phyloP scores from a whole-genome alignment of 768 basidiomycete species.

The Termitomyces heimii region DNA sequence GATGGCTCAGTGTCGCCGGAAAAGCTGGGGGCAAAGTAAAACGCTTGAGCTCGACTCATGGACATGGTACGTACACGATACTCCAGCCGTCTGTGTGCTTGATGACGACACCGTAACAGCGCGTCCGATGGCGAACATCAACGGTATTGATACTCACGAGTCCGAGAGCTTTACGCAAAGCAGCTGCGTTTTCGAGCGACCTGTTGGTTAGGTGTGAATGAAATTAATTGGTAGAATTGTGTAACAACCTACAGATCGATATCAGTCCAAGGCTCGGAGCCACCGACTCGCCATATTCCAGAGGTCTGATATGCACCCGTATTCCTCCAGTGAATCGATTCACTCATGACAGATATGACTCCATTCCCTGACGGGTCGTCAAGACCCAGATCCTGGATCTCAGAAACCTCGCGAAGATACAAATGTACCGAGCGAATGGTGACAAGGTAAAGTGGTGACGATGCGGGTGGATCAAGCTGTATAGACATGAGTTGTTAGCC shows the following conservation, averaged over 20 bases:
- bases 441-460: constrained; percentile 67
- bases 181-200: constrained; percentile 31
- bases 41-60: constrained; percentile 29
- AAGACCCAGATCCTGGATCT: constrained; percentile 70
- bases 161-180: constrained; percentile 48
- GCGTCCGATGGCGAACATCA: constrained; percentile 66
- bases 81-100: constrained; percentile 72
- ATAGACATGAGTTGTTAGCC: background rate
- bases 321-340: constrained; percentile 45
- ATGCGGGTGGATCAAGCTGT: constrained; percentile 60
- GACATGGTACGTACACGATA: constrained; percentile 49
- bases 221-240: background rate
- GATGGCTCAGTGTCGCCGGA: constrained; percentile 90
- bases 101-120: constrained; percentile 68
- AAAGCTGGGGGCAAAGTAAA: constrained; percentile 46
- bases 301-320: constrained; percentile 26
- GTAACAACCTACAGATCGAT: constrained; percentile 25
- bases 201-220: constrained; percentile 23
- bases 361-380: constrained; percentile 39
- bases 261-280: constrained; percentile 41
- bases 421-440: constrained; percentile 47
- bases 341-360: constrained; percentile 49
- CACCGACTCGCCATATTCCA: constrained; percentile 39
- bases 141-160: constrained; percentile 60
- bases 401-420: constrained; percentile 68